Percentiles rank a stretch among this genome's conserved stretches.
These are phyloP conservation scores for Candida corydali DNA, from an alignment of 805 yeast species.

Conservation along the genomic window DNA sequence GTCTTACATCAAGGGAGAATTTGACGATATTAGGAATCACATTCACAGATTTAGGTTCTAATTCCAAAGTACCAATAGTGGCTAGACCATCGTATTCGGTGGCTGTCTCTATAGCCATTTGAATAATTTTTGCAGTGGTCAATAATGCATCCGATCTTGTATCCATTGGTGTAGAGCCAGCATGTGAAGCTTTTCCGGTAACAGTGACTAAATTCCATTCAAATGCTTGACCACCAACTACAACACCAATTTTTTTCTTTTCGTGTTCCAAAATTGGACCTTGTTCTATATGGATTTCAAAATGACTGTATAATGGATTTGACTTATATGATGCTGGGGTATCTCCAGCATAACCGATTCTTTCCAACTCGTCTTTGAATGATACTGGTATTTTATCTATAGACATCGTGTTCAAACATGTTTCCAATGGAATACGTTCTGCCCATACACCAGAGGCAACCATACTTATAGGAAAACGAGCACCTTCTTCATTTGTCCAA, in stretches of 20 bases:
- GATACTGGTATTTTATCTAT: constrained; percentile 47
- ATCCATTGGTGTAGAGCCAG: constrained; percentile 68
- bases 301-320: constrained; percentile 63
- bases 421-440: constrained; percentile 42
- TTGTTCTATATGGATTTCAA: constrained; percentile 74
- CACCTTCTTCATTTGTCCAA: constrained; percentile 82
- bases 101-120: constrained; percentile 54
- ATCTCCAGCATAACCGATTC: constrained; percentile 62
- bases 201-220: constrained; percentile 58
- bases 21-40: constrained; percentile 61
- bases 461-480: constrained; percentile 65
- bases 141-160: constrained; percentile 59
- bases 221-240: constrained; percentile 63
- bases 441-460: constrained; percentile 72
- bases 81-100: constrained; percentile 47
- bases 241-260: constrained; percentile 57
- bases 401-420: constrained; percentile 48
- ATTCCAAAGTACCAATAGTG: constrained; percentile 54
- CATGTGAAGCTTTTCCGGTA: constrained; percentile 63
- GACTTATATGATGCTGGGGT: constrained; percentile 42
- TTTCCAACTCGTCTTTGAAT: constrained; percentile 49
- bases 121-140: constrained; percentile 55
- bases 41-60: constrained; percentile 60
- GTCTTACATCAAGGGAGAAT: constrained; percentile 61
- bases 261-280: constrained; percentile 66